Conservation (phyloP, 2,329 filamentous ascomycete genomes). For the Claviceps africana region DNA sequence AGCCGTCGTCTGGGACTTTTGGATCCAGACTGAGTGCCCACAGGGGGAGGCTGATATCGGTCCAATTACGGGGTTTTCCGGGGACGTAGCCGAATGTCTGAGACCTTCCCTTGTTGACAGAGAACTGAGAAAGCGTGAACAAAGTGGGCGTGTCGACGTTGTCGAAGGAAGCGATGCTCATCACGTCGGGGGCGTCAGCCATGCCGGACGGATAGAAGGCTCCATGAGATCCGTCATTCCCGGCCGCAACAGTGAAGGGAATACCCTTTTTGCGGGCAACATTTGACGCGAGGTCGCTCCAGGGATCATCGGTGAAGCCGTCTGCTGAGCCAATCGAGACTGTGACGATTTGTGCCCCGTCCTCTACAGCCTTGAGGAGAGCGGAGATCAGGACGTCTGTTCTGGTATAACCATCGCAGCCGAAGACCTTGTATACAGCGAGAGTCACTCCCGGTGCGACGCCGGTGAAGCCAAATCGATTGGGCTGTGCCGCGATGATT, state of each 20-base stretch:
- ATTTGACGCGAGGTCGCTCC: constrained; percentile 27
- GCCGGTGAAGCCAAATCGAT: constrained; percentile 2
- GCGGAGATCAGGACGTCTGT: constrained; percentile 38
- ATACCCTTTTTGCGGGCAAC: constrained; percentile 20
- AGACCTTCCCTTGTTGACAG: neutral
- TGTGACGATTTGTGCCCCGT: constrained; percentile 21
- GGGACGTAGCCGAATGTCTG: constrained; percentile 24
- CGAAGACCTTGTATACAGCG: constrained; percentile 3
- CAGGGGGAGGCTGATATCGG: constrained; percentile 23
- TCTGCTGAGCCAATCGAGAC: constrained; percentile 10
- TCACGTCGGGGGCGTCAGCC: constrained; percentile 7
- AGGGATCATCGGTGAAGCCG: constrained; percentile 23
- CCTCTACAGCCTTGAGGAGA: constrained; percentile 40
- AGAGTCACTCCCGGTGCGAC: constrained; percentile 3
- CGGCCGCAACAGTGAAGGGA: constrained; percentile 9
- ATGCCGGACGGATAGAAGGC: constrained; percentile 6
- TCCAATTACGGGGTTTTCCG: constrained; percentile 25
- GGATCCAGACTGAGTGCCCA: constrained; percentile 29
- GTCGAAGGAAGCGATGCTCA: constrained; percentile 6
- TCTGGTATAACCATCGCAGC: constrained; percentile 14
- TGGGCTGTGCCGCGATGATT: constrained; percentile 12
- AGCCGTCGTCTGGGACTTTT: constrained; percentile 30
- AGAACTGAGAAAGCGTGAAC: neutral
- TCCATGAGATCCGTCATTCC: constrained; percentile 16
- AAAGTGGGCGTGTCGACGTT: constrained; percentile 11